phyloP scores from a whole-genome alignment of 1,284 basidiomycete species.

The Rhodotorula sp. region DNA sequence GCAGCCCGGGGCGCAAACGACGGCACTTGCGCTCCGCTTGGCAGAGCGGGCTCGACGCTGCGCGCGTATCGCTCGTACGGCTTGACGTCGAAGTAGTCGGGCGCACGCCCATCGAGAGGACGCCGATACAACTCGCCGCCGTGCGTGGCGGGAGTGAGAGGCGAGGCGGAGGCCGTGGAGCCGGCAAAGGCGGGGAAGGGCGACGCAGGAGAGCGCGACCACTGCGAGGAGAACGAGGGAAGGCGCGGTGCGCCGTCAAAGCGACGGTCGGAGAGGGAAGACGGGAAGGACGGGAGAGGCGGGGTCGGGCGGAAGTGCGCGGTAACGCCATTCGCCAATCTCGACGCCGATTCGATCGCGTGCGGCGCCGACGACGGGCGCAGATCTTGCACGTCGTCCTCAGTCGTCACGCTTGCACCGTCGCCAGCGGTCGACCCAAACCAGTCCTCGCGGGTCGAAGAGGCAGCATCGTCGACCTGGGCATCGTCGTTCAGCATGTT shows the following conservation, averaged over 20 bases:
- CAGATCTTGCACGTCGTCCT: constrained; percentile 18
- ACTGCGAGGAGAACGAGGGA: background rate
- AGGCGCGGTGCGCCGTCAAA: background rate
- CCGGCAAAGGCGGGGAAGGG: constrained; percentile 16
- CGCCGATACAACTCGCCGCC: constrained; percentile 1
- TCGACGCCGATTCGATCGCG: background rate
- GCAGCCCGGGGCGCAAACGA: no score
- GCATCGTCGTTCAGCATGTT: constrained; percentile 40
- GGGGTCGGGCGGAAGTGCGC: background rate
- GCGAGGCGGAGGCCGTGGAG: constrained; percentile 4
- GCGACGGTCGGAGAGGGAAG: constrained; percentile 4
- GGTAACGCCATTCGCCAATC: background rate
- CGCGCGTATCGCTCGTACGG: constrained; percentile 8
- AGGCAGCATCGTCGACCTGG: constrained; percentile 5
- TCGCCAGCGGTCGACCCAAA: constrained; percentile 24
- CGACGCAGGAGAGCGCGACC: constrained; percentile 5
- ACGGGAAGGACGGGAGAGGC: constrained; percentile 12
- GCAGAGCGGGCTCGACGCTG: background rate
- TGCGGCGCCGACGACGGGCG: constrained; percentile 8
- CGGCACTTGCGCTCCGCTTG: no score
- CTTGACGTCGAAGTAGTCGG: constrained; percentile 27
- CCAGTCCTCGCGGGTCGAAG: constrained; percentile 33
- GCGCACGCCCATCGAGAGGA: background rate
- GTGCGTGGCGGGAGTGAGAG: background rate
- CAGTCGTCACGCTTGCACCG: constrained; percentile 9